Evolutionary conservation across 805 yeast genomes (phyloP).

Genomic region (Tetrapisispora namnaoensis): DNA sequence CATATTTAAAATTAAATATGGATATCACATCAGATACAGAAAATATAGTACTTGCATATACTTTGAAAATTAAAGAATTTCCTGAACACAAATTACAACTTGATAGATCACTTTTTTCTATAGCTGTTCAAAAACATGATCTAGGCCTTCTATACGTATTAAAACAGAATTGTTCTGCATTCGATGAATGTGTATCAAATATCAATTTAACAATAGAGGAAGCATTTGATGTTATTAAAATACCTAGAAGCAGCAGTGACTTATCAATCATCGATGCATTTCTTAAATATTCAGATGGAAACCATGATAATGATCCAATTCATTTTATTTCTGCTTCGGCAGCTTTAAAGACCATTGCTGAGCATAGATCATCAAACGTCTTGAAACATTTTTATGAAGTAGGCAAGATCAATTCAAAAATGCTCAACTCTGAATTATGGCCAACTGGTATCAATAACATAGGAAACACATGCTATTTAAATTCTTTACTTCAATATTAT

Average conservation of each 20-base stretch:
- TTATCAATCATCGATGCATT: conserved; percentile 30
- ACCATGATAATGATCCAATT: conserved; percentile 23
- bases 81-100: conserved; percentile 31
- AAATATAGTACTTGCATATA: conserved; percentile 63
- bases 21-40: conserved; percentile 52
- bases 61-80: conserved; percentile 47
- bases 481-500: conserved; percentile 82
- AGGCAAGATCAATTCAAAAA: conserved; percentile 51
- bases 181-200: conserved; percentile 16
- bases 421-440: conserved; percentile 55
- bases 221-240: conserved; percentile 42
- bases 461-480: conserved; percentile 92
- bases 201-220: conserved; percentile 27
- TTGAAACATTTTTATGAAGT: conserved; percentile 46
- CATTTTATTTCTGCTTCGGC: conserved; percentile 48
- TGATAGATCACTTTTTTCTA: conserved; percentile 49
- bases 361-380: conserved; percentile 42
- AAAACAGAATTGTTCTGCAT: conserved; percentile 27
- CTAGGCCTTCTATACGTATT: conserved; percentile 45
- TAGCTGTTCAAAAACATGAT: conserved; percentile 51
- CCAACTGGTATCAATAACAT: conserved; percentile 92
- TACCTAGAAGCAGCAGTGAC: conserved; percentile 43
- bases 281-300: conserved; percentile 22
- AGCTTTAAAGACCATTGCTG: conserved; percentile 47
- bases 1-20: conserved; percentile 44